Conservation (phyloP, 495 filamentous ascomycete genomes). For the Aspergillus coremiiformis region DNA sequence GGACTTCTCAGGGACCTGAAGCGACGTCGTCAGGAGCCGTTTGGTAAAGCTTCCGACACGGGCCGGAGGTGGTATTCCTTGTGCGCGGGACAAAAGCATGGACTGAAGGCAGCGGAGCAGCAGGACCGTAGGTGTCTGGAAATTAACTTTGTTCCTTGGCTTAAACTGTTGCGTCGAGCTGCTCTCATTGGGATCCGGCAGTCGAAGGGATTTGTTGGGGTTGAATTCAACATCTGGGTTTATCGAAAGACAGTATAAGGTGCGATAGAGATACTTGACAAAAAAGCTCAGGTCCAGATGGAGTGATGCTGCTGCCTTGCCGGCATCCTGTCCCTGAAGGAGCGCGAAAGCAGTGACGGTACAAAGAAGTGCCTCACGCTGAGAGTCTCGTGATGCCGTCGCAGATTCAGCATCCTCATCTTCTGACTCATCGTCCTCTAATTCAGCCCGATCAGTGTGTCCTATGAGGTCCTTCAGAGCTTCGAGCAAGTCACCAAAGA, state of each 20-base stretch:
- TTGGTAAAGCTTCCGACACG: slow-evolving; percentile 91
- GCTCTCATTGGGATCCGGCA: slow-evolving; percentile 61
- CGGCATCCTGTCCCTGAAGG: slow-evolving; percentile 76
- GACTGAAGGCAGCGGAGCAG: slow-evolving; percentile 77
- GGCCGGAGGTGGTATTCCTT: slow-evolving; percentile 58
- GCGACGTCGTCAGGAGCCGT: slow-evolving; percentile 68
- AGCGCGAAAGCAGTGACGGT: slow-evolving; percentile 92
- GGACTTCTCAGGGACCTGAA: slow-evolving; percentile 88
- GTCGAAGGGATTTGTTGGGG: slow-evolving; percentile 64
- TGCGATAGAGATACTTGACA: slow-evolving; percentile 83
- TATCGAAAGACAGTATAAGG: slow-evolving; percentile 65
- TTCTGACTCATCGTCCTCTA: slow-evolving; percentile 41
- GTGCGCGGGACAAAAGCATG: slow-evolving; percentile 48
- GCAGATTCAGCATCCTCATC: slow-evolving; percentile 35
- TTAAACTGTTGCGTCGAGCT: slow-evolving; percentile 15
- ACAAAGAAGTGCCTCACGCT: slow-evolving; percentile 84
- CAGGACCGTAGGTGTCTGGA: slow-evolving; percentile 85
- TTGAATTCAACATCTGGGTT: slow-evolving; percentile 82
- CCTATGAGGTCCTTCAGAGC: slow-evolving; percentile 85
- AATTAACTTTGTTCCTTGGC: slow-evolving; percentile 66
- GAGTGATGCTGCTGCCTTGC: slow-evolving; percentile 55
- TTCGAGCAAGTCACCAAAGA: slow-evolving; percentile 94
- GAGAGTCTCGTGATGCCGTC: slow-evolving; percentile 50
- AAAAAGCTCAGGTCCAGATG: slow-evolving; percentile 92
- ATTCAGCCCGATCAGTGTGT: slow-evolving; percentile 49